Evolutionary conservation across 371 early-diverging fungal genomes (phyloP), one percentile per base, ranked within the genome.

Genomic region (Blakeslea trispora): DNA sequence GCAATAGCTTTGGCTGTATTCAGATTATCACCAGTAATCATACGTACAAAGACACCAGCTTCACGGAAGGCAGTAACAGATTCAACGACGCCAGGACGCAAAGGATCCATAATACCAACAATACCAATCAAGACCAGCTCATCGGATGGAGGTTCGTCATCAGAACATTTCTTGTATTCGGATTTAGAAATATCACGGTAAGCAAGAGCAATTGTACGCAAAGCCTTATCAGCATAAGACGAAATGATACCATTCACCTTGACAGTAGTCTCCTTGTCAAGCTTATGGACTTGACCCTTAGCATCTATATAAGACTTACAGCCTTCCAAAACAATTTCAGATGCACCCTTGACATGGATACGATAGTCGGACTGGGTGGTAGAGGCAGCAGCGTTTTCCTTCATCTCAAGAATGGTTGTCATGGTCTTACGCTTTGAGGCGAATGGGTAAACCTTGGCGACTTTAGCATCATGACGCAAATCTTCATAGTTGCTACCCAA

Each of bases 11-110:
- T 80, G 10, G 99, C 97, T 1, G 95, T 97, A 45, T 86, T 82
- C 28, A 92, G 64, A 67, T 94, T 94, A 79, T 98, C 99, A 57
- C 99, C 99, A 5, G 99, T 98, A 51, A 97, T 95, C 95, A 98
- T 96, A 28, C 93, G 88, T 15, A 96, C 94, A 66, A 84, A 81
- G n/a, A 97, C 92, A 57, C 97, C 97, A 34, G 98, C 97, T 52
- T 82, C 78, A 57, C 86, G 82, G 69, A 94, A 95, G 39, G 77
- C 78, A 31, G 74, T 76, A 7, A 96, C 93, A 21, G 94, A 90
- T 64, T 86, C 88, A 18, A 84, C 84, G 4, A 96, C 97, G 59
- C 90, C 94, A 40, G 89, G 88, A 47, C 96, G 86, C 34, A 95
- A 82, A 14, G 96, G 96, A 74, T 96, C 98, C 83, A 91, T 80